A percentile compares a stretch with the other conserved stretches of the same genome.
Conservation (phyloP, 208 protist genomes). For the Trypanosoma conorhini region DNA sequence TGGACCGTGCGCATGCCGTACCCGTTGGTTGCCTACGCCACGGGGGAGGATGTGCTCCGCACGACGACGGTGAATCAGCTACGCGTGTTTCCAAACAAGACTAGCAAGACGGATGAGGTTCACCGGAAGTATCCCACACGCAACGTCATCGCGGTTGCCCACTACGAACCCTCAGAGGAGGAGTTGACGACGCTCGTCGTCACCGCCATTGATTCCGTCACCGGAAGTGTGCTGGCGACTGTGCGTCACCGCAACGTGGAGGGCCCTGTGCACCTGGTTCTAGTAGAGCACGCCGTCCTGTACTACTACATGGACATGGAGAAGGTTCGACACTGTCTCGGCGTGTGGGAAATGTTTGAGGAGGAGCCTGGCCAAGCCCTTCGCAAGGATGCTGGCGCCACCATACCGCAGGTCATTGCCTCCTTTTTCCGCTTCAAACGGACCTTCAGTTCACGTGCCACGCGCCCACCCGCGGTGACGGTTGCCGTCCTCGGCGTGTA, state of each 20-base stretch:
- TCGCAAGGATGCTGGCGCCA: conserved; percentile 61
- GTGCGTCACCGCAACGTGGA: conserved; percentile 76
- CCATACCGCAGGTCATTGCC: conserved; percentile 65
- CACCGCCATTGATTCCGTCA: conserved; percentile 77
- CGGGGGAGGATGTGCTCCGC: conserved; percentile 48
- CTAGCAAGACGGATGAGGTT: conserved; percentile 71
- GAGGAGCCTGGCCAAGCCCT: conserved; percentile 49
- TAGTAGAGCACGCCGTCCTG: conserved; percentile 82
- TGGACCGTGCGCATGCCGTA: conserved; percentile 70
- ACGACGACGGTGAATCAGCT: conserved; percentile 71
- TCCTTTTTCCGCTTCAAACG: conserved; percentile 71
- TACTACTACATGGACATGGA: conserved; percentile 88
- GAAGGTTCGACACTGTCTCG: conserved; percentile 81
- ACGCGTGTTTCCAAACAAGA: conserved; percentile 75
- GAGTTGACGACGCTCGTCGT: conserved; percentile 75
- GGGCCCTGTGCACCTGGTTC: conserved; percentile 71
- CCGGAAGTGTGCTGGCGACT: conserved; percentile 78
- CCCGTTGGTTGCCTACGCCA: conserved; percentile 72
- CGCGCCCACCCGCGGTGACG: conserved; percentile 66
- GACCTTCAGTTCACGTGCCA: conserved; percentile 79
- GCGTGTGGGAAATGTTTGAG: conserved; percentile 90
- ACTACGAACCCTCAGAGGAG: conserved; percentile 66
- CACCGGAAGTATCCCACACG: conserved; percentile 78
- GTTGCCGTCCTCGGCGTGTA: conserved; percentile 65
- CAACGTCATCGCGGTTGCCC: conserved; percentile 80